Evolutionary conservation across 2,329 filamentous ascomycete genomes (phyloP).

Genomic region (Aspergillus sp.): DNA sequence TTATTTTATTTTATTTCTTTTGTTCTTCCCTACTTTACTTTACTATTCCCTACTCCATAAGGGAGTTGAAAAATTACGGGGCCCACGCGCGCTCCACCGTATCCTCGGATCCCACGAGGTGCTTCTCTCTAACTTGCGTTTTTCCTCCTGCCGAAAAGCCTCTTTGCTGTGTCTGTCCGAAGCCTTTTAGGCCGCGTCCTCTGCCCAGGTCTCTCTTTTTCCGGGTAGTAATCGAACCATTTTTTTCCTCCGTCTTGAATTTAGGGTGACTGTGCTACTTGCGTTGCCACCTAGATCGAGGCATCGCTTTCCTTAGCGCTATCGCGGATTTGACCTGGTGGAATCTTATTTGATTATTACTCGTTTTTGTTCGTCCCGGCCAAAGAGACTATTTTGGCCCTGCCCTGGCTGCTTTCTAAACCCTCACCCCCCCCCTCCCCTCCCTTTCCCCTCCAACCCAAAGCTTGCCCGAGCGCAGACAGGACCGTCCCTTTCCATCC

Average conservation of each 20-base stretch:
- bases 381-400: constrained; percentile 14
- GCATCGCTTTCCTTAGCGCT: constrained; percentile 26
- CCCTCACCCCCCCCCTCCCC: constrained; percentile 20
- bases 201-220: constrained; percentile 30
- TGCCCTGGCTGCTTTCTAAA: constrained; percentile 25
- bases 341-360: constrained; percentile 23
- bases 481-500: constrained; percentile 25
- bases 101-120: constrained; percentile 45
- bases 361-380: constrained; percentile 19
- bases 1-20: constrained; percentile 6
- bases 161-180: constrained; percentile 21
- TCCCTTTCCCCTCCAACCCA: constrained; percentile 15
- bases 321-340: constrained; percentile 27
- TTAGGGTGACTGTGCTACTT: constrained; percentile 28
- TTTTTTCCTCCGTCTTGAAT: constrained; percentile 27
- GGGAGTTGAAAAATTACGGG: constrained; percentile 26
- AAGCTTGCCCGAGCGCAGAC: constrained; percentile 24
- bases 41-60: constrained; percentile 14
- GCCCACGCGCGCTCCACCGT: constrained; percentile 36
- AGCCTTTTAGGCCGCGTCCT: constrained; percentile 36
- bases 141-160: constrained; percentile 31
- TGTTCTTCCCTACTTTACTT: background rate
- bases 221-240: constrained; percentile 29
- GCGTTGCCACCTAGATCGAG: constrained; percentile 30
- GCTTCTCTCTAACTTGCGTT: constrained; percentile 24